Base-by-base conservation (phyloP, 306 rosid species). In the Cicer yamashitae region DNA sequence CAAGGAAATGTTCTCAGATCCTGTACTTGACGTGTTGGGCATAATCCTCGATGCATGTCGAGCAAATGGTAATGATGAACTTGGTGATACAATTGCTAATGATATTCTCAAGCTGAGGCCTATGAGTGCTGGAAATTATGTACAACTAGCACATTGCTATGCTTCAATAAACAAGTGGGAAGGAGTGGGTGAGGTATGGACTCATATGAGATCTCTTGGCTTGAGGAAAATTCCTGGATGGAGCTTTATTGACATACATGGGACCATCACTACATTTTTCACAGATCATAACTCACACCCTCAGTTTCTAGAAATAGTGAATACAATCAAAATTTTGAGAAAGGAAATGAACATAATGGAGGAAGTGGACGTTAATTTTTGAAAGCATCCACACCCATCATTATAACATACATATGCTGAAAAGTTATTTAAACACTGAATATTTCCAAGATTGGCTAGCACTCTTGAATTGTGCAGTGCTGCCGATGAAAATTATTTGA, bases 221-320 rank as follows among this genome's bases (percentile, higher is more conserved):
- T 75, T 89, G 89, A 86, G 80, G 61, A 91, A 91, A 77, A 71
- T 88, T 48, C 97, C 97, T 41, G 97, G 96, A 3, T 91, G 96
- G 97, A 91, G 97, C 80, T 89, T 74, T 73, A 77, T 86, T 45
- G 90, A 88, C 77, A 61, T 88, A 72, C 83, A 91, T 57, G 91
- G 97, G 67, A 73, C 59, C 47, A 83, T 88, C 67, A 88, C 87
- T 46, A 88, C 90, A 30, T 91, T 88, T 83, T 86, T 83, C 80
- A 85, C 90, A 0, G 82, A 81, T 60, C 96, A 89, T 85, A 91
- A 86, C 45, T 80, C 96, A 71, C 93, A 89, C 74, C 87, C 91
- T 57, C 88, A 75, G 56, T 81, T 74, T 64, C 89, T 86, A 41
- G 89, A 88, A 66, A 85, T 89, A 54, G 59, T 72, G 22, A 54